Base-by-base conservation (phyloP, 352 stramenopile genomes). In the Hyaloperonospora arabidopsidis region DNA sequence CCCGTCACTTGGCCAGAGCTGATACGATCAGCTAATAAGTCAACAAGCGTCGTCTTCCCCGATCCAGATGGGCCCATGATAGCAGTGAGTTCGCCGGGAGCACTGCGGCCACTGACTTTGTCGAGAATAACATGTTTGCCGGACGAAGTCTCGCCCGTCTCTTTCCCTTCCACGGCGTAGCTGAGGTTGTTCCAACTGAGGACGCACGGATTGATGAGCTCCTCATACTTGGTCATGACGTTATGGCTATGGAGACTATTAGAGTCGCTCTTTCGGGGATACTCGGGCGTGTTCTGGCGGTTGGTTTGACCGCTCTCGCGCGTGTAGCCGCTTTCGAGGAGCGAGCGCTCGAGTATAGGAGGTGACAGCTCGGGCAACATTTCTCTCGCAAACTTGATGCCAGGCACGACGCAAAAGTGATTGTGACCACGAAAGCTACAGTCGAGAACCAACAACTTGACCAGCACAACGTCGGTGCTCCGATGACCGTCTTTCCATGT, bases 31-130 rank as follows among this genome's bases (percentile, higher is more conserved):
- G 79, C 73, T 22, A 89, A 43, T 4, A 88, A 56, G 40, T 88
- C 77, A 0, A 88, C 61, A 8, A 88, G 57, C 13, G 77, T 86
- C 2, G 77, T 86, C 49, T 86, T 86, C 13, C 75, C 75, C 0
- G 67, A 70, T n/a, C 75, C 77, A 0, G 77, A 88, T 0, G 78
- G 75, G 0, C 78, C 75, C 52, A 89, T 79, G 49, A 87, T 76
- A 13, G 74, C 77, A 13, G 70, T 87, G 41, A 89, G 61, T 28
- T 84, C 74, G 2, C 76, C 68, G 0, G 79, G 75, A 0, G 58
- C 63, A 3, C 65, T 74, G 2, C 74, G 79, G 0, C 79, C 79
- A 15, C 64, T 72, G 23, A 85, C 72, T 32, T 78, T 64, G 18
- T 68, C 46, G 0, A 89, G 52, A 32, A 89, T 89, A 18, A 44